Conservation (phyloP, 176 grass and related monocot genomes). For the Eleusine coracana region DNA sequence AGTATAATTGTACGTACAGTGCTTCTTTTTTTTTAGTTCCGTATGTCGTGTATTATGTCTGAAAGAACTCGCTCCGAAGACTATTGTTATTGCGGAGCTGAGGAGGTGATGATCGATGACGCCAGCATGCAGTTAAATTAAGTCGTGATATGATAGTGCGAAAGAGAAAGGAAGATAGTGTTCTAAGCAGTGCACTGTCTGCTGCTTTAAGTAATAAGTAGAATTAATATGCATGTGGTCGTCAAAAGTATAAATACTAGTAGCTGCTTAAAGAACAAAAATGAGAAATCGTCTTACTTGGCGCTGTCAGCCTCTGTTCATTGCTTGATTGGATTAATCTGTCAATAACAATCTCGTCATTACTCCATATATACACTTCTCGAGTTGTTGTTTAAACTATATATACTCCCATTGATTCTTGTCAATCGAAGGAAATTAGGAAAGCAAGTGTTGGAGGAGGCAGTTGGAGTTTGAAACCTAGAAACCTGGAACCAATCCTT, state of each 20-base stretch:
- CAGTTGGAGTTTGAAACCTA: conserved; percentile 38
- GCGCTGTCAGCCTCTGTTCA: not conserved
- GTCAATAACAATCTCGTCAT: not conserved
- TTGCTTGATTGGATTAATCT: not conserved
- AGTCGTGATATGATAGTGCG: not conserved
- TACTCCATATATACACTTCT: not conserved
- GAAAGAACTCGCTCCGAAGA: not conserved
- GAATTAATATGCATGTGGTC: not conserved
- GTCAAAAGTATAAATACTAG: not conserved
- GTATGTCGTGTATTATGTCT: not conserved
- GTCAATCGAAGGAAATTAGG: not conserved
- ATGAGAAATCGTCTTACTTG: not conserved
- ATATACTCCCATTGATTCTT: not conserved
- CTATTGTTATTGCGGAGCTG: not conserved
- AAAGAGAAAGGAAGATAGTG: not conserved
- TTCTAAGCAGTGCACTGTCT: conserved; percentile 26
- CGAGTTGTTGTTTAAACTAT: not conserved
- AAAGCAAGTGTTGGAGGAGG: not conserved
- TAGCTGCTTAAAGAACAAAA: not conserved
- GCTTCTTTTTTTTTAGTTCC: not conserved
- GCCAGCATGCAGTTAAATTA: not conserved
- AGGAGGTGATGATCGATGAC: not conserved
- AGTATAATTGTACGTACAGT: conserved; percentile 17
- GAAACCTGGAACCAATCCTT: conserved; percentile 12
- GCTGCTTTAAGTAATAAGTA: not conserved